Percentiles rank a stretch among this genome's conserved stretches.
Conservation (phyloP, 495 filamentous ascomycete species). For the Umbilicaria muhlenbergii region DNA sequence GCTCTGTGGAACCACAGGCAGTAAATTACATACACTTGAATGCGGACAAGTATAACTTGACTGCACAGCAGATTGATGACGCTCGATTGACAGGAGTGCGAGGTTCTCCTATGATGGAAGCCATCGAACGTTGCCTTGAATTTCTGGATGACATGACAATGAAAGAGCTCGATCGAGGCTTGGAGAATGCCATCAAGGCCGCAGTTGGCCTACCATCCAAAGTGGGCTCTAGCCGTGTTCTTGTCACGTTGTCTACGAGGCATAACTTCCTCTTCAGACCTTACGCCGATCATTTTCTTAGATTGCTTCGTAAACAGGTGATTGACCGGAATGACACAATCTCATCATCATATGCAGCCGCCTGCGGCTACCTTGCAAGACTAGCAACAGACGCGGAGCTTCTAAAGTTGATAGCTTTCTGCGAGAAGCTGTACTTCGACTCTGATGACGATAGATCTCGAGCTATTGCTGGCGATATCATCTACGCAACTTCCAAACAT, state of each 20-base stretch:
- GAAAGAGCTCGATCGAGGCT: constrained; percentile 47
- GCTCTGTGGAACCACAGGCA: constrained; percentile 68
- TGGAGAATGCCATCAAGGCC: constrained; percentile 67
- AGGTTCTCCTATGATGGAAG: constrained; percentile 81
- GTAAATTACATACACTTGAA: constrained; percentile 90
- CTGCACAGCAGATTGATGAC: constrained; percentile 72
- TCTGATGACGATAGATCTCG: constrained; percentile 61
- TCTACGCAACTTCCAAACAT: constrained; percentile 67
- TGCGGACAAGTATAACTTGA: constrained; percentile 70
- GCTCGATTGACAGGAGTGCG: constrained; percentile 64
- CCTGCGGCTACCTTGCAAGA: constrained; percentile 72
- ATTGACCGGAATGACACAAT: constrained; percentile 87
- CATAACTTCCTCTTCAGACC: constrained; percentile 58
- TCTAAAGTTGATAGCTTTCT: constrained; percentile 46
- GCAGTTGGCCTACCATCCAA: constrained; percentile 85
- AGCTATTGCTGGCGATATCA: constrained; percentile 60
- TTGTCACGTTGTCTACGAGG: constrained; percentile 74
- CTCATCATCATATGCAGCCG: constrained; percentile 66
- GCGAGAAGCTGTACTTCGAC: constrained; percentile 59
- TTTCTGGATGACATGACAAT: constrained; percentile 65
- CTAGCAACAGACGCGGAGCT: constrained; percentile 55
- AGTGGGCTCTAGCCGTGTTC: constrained; percentile 70
- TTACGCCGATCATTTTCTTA: constrained; percentile 63
- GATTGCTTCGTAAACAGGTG: constrained; percentile 58
- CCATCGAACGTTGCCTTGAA: constrained; percentile 79